Percentiles rank a stretch among this genome's conserved stretches.
These are phyloP conservation scores for Populus ilicifolia DNA, from an alignment of 345 rosid species.

Conservation along the genomic window DNA sequence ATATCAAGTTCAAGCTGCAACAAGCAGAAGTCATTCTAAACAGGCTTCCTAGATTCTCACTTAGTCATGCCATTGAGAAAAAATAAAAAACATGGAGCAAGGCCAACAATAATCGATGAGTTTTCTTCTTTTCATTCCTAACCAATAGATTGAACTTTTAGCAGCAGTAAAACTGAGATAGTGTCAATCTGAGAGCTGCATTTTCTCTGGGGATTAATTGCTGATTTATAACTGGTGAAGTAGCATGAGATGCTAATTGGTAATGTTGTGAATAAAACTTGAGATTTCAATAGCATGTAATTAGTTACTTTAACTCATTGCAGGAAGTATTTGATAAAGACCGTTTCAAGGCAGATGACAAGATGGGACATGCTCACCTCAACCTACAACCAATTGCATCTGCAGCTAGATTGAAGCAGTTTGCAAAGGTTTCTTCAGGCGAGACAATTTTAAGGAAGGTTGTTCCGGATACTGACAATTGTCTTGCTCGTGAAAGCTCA, in stretches of 20 bases:
- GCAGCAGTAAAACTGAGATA: not conserved
- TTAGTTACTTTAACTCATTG: not conserved
- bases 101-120: not conserved
- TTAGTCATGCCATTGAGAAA: not conserved
- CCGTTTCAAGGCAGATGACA: conserved; percentile 94
- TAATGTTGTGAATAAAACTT: not conserved
- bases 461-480: conserved; percentile 72
- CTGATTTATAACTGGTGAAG: not conserved
- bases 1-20: not conserved
- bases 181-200: not conserved
- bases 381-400: conserved; percentile 85
- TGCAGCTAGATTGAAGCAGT: conserved; percentile 72
- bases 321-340: conserved; percentile 99
- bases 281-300: not conserved
- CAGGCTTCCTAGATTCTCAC: not conserved
- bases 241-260: not conserved
- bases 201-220: not conserved
- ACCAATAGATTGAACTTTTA: not conserved
- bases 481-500: conserved; percentile 74
- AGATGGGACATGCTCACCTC: conserved; percentile 88
- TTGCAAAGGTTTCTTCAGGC: conserved; percentile 59
- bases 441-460: conserved; percentile 75
- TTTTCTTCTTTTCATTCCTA: not conserved
- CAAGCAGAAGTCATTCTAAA: not conserved
- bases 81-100: not conserved